These are phyloP conservation scores for Cicer arietinum DNA, from an alignment of 306 rosid genomes.

Conservation along the genomic window DNA sequence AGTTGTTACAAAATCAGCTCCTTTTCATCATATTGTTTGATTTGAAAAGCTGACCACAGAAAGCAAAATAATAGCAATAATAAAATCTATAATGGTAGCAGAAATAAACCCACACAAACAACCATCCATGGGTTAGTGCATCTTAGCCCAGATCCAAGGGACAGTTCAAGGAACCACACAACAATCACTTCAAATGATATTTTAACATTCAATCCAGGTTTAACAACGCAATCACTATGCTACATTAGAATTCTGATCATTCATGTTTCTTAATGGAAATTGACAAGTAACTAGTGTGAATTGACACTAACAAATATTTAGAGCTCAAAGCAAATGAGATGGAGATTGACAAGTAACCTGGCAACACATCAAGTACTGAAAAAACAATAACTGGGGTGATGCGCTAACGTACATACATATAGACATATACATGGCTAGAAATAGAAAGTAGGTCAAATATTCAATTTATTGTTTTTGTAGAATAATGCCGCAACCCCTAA, in stretches of 20 bases:
- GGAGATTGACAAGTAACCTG: neutral
- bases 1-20: conserved; percentile 5
- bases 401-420: too few relatives aligned
- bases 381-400: conserved; percentile 1
- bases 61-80: neutral
- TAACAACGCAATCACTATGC: neutral
- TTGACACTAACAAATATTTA: conserved; percentile 4
- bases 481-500: conserved; percentile 14
- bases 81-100: conserved; percentile 2
- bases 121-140: conserved; percentile 4
- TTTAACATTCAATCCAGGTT: conserved; percentile 26
- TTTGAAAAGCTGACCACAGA: conserved; percentile 24
- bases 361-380: conserved; percentile 22
- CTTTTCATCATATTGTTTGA: conserved; percentile 20
- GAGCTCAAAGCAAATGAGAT: neutral
- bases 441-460: neutral
- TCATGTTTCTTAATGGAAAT: neutral
- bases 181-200: neutral
- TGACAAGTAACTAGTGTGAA: too few relatives aligned
- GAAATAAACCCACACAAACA: conserved; percentile 28
- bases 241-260: conserved; percentile 16
- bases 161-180: conserved; percentile 21
- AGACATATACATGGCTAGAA: conserved; percentile 25
- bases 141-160: conserved; percentile 21
- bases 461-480: conserved; percentile 21